Evolutionary conservation across 2,329 filamentous ascomycete genomes (phyloP).

Genomic region (Cytospora piceicola): DNA sequence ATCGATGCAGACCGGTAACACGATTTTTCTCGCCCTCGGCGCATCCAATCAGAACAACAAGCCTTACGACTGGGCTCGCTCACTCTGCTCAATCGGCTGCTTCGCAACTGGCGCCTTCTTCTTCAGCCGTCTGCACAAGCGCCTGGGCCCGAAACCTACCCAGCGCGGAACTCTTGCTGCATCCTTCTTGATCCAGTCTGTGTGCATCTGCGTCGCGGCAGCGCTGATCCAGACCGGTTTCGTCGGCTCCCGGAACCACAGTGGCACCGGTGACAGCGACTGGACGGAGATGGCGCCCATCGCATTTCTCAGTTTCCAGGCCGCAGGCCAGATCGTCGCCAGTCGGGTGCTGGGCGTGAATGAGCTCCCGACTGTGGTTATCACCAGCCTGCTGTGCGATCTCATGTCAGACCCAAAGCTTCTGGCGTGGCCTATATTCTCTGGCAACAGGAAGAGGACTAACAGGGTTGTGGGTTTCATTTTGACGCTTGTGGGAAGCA

Average conservation of each 20-base stretch:
- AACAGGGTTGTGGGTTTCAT: conserved; percentile 50
- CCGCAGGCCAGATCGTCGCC: conserved; percentile 56
- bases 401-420: conserved; percentile 55
- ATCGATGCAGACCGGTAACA: conserved; percentile 48
- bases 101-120: conserved; percentile 46
- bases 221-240: conserved; percentile 26
- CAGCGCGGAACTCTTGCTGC: conserved; percentile 23
- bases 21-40: conserved; percentile 48
- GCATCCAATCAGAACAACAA: conserved; percentile 45
- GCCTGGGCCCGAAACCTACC: conserved; percentile 9
- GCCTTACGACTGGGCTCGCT: conserved; percentile 48
- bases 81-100: conserved; percentile 47
- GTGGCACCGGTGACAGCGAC: conserved; percentile 10
- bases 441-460: conserved; percentile 55
- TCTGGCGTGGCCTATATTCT: conserved; percentile 40
- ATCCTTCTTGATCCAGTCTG: conserved; percentile 27
- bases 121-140: conserved; percentile 43
- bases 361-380: conserved; percentile 58
- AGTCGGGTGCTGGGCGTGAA: conserved; percentile 54
- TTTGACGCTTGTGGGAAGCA: conserved; percentile 50
- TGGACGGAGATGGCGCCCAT: conserved; percentile 37
- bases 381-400: conserved; percentile 60
- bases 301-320: conserved; percentile 55
- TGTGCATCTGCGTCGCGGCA: conserved; percentile 22
- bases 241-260: conserved; percentile 7